A percentile compares a stretch with the other conserved stretches of the same genome.
phyloP scores from a whole-genome alignment of 2,329 filamentous ascomycete genomes.

The Xylaria sp. region DNA sequence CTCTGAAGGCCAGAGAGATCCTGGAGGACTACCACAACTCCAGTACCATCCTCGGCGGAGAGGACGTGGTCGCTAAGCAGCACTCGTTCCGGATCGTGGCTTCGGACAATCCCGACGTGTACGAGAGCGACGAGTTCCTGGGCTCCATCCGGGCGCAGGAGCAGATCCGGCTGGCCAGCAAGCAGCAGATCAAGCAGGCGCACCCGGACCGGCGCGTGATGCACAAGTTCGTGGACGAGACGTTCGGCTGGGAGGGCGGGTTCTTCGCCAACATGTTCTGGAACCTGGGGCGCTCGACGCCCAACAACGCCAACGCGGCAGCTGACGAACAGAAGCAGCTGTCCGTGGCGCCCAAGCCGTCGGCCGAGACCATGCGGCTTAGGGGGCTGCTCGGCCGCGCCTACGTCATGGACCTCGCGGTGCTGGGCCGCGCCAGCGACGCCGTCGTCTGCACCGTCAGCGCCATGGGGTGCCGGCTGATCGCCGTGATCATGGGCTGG shows the following conservation, averaged over 20 bases:
- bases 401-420: slow-evolving; percentile 79
- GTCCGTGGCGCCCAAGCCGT: slow-evolving; percentile 42
- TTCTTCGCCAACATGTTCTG: slow-evolving; percentile 84
- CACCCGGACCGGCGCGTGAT: slow-evolving; percentile 53
- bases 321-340: slow-evolving; percentile 39
- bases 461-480: slow-evolving; percentile 69
- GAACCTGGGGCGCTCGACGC: slow-evolving; percentile 63
- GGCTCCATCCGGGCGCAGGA: slow-evolving; percentile 68
- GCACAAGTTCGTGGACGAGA: slow-evolving; percentile 71
- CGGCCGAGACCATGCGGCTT: slow-evolving; percentile 63
- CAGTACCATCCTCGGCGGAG: slow-evolving; percentile 38
- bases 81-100: slow-evolving; percentile 65
- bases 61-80: slow-evolving; percentile 41
- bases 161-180: slow-evolving; percentile 74
- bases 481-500: slow-evolving; percentile 89
- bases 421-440: slow-evolving; percentile 70
- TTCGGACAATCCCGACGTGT: slow-evolving; percentile 80
- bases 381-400: slow-evolving; percentile 77
- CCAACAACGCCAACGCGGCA: slow-evolving; percentile 41
- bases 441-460: slow-evolving; percentile 77
- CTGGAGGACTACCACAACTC: slow-evolving; percentile 53
- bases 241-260: slow-evolving; percentile 84
- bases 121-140: slow-evolving; percentile 65
- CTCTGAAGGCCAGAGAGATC: slow-evolving; percentile 59
- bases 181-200: slow-evolving; percentile 49